Base-by-base conservation (phyloP, 2,329 filamentous ascomycete species). In the Talaromyces sp. region DNA sequence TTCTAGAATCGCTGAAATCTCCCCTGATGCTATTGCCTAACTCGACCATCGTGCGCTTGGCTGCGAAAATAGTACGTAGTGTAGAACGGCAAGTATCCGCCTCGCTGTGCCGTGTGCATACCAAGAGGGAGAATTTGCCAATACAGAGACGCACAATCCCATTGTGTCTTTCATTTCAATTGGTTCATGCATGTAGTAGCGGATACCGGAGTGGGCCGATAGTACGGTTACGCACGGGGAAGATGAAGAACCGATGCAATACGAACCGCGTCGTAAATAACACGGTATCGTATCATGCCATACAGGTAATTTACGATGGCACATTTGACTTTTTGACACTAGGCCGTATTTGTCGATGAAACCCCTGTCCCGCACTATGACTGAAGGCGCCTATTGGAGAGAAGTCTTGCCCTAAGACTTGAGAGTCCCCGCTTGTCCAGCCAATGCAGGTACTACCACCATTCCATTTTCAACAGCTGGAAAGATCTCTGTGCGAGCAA, bases 361-460 rank as follows among this genome's bases (percentile, higher is more conserved):
- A 27, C 45, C 58, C 45, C 58, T 49, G 35, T 54, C 33, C 47
- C 47, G 59, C 59, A 27, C 37, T 54, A 22, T 54, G 11, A 11
- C 35, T 24, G 35, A 16, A 19, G 14, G 47, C 24, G 35, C 47
- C 60, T 54, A 62, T 62, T 62, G 60, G 60, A 37, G 35, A 43
- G 47, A 43, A 45, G 24, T 43, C 7, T 56, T 45, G 24, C 60
- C 37, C 60, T 56, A 56, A 56, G n/a, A 22, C 60, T 27, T 16
- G 24, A 62, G 49, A 31, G 37, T 45, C 37, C 50, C 49, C 49
- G 60, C 37, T 57, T 62, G 41, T 56, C 50, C 60, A 52, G 60
- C 33, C 47, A 41, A 62, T 52, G 60, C 60, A 63, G 50, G 61
- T 63, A 63, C 60, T 56, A 35, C 47, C 37, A 39, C 60, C 60